These are phyloP conservation scores for Tausonia pullulans DNA, from an alignment of 1,284 basidiomycete genomes.

Conservation along the genomic window DNA sequence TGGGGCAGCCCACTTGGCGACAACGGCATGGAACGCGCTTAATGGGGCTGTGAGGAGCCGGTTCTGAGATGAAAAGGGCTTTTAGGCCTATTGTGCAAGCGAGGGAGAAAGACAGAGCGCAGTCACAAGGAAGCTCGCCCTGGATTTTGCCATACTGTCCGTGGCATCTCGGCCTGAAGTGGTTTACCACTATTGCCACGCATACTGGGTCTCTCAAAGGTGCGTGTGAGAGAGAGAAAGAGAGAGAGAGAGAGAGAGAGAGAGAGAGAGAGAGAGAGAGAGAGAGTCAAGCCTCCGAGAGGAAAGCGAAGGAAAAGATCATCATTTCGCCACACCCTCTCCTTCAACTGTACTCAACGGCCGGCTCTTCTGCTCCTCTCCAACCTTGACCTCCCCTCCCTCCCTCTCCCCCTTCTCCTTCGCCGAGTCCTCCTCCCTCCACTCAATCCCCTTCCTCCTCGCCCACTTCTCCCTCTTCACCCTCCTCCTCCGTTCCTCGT, in stretches of 20 bases:
- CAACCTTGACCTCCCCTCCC: too few species aligned
- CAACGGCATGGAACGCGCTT: background rate
- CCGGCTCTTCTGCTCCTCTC: too few species aligned
- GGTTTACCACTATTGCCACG: too few species aligned
- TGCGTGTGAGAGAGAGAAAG: background rate
- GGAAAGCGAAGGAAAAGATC: too few species aligned
- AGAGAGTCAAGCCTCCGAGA: background rate
- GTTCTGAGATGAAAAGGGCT: background rate
- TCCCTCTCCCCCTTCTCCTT: too few species aligned
- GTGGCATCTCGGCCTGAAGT: background rate
- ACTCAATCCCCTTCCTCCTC: too few species aligned
- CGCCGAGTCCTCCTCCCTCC: too few species aligned
- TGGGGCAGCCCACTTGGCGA: background rate
- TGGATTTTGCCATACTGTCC: background rate
- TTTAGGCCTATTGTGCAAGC: background rate
- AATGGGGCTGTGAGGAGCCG: constrained; percentile 2
- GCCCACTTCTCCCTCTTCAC: too few species aligned
- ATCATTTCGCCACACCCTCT: too few species aligned
- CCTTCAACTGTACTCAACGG: too few species aligned
- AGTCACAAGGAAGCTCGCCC: background rate
- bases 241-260: background rate
- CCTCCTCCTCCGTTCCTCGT: too few species aligned
- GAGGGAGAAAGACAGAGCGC: background rate
- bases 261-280: background rate
- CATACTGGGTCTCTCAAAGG: too few species aligned